Conservation (phyloP, 2,329 filamentous ascomycete genomes). For the Lecanicillium sp. region DNA sequence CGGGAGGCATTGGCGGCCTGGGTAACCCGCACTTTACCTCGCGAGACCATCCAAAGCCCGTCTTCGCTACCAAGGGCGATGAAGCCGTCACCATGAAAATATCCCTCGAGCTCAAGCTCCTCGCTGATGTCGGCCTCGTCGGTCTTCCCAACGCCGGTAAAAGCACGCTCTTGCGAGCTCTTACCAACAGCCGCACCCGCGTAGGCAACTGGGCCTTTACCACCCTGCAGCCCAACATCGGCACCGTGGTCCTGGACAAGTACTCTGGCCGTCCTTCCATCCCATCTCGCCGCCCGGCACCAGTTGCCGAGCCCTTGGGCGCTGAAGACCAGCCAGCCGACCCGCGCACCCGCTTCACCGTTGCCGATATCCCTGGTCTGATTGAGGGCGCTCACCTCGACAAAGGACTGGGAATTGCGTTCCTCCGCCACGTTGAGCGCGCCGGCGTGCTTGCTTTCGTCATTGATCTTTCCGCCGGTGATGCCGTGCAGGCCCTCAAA, state of each 20-base stretch:
- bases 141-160: slow-evolving; percentile 95
- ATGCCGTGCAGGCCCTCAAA: slow-evolving; percentile 72
- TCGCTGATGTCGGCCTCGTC: slow-evolving; percentile 91
- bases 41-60: slow-evolving; percentile 64
- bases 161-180: slow-evolving; percentile 77
- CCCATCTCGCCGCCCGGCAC: slow-evolving; percentile 21
- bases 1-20: slow-evolving; percentile 80
- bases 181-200: slow-evolving; percentile 82
- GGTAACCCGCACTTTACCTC: slow-evolving; percentile 92
- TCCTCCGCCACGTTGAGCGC: slow-evolving; percentile 89
- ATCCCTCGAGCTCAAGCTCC: slow-evolving; percentile 85
- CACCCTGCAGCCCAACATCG: slow-evolving; percentile 89
- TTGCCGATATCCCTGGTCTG: slow-evolving; percentile 92
- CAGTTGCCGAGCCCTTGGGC: slow-evolving; percentile 23
- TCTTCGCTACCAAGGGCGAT: slow-evolving; percentile 85
- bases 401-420: slow-evolving; percentile 81
- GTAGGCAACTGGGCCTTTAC: slow-evolving; percentile 97
- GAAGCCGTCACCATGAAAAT: slow-evolving; percentile 69
- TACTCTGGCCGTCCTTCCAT: slow-evolving; percentile 65
- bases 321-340: slow-evolving; percentile 36
- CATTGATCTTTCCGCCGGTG: slow-evolving; percentile 71
- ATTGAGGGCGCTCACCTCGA: slow-evolving; percentile 91
- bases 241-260: slow-evolving; percentile 88
- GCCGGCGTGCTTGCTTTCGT: slow-evolving; percentile 92
- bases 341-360: slow-evolving; percentile 73